Percentiles rank a stretch among this genome's conserved stretches.
Conservation (phyloP, 805 yeast genomes). For the Millerozyma acaciae region DNA sequence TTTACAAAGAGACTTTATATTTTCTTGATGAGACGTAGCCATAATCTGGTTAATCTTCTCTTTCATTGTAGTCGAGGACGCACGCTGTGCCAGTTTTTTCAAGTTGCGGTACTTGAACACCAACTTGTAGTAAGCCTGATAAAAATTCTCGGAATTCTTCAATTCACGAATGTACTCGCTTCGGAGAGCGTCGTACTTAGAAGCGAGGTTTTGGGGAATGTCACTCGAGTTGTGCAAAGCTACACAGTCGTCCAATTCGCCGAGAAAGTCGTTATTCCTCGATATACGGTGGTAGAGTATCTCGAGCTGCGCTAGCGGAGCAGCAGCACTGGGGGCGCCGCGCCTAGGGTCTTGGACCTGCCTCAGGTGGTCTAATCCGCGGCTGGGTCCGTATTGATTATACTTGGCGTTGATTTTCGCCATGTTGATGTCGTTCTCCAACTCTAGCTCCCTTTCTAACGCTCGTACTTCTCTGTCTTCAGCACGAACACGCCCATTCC, state of each 20-base stretch:
- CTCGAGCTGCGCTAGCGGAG: background rate
- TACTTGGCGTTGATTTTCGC: conserved; percentile 10
- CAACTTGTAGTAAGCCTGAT: conserved; percentile 27
- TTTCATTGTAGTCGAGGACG: conserved; percentile 7
- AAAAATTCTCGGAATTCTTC: conserved; percentile 22
- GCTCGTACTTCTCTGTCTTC: background rate
- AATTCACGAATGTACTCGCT: conserved; percentile 27
- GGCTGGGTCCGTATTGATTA: conserved; percentile 4
- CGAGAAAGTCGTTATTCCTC: conserved; percentile 17
- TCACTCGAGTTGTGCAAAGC: conserved; percentile 11
- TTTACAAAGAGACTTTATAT: conserved; percentile 18
- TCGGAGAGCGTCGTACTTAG: conserved; percentile 19
- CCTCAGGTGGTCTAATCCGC: conserved; percentile 4
- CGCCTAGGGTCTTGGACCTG: conserved; percentile 1
- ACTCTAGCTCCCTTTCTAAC: conserved; percentile 1
- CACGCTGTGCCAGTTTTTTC: conserved; percentile 10
- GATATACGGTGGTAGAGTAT: conserved; percentile 7
- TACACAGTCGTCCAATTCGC: conserved; percentile 17
- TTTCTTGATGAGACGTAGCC: conserved; percentile 18
- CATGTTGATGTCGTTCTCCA: conserved; percentile 3
- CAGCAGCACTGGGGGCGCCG: background rate
- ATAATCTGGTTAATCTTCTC: conserved; percentile 19
- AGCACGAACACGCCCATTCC: too few relatives aligned
- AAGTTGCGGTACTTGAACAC: conserved; percentile 24
- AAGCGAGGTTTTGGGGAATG: conserved; percentile 9